A percentile compares a stretch with the other conserved stretches of the same genome.
Conservation (phyloP, 2,329 filamentous ascomycete genomes). For the Pezicula neosporulosa region DNA sequence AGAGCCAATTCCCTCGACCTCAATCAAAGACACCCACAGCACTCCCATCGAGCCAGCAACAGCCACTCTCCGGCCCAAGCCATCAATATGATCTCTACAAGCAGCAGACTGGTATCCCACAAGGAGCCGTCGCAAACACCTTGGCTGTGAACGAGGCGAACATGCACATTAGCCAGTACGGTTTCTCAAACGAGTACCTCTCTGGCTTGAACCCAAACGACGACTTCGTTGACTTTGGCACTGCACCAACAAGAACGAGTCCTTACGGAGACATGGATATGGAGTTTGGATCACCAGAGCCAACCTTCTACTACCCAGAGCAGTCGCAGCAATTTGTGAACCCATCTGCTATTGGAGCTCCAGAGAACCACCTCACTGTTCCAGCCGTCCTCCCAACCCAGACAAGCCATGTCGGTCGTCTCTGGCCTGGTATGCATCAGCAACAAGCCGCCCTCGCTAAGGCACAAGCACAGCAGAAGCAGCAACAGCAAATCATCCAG, state of each 20-base stretch:
- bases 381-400: conserved; percentile 43
- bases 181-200: conserved; percentile 40
- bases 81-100: conserved; percentile 95
- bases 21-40: conserved; percentile 49
- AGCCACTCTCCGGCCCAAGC: conserved; percentile 72
- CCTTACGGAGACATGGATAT: conserved; percentile 67
- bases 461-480: conserved; percentile 66
- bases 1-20: conserved; percentile 48
- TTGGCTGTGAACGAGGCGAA: conserved; percentile 69
- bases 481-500: conserved; percentile 58
- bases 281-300: conserved; percentile 59
- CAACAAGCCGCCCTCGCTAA: conserved; percentile 78
- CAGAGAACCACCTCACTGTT: conserved; percentile 50
- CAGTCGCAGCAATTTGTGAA: conserved; percentile 52
- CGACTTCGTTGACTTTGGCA: conserved; percentile 70
- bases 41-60: conserved; percentile 49
- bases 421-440: conserved; percentile 93
- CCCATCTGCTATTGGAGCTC: conserved; percentile 65
- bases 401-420: conserved; percentile 61
- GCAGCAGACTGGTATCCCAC: conserved; percentile 90
- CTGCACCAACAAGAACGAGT: conserved; percentile 57
- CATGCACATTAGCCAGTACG: conserved; percentile 43
- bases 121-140: conserved; percentile 76
- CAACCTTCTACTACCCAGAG: conserved; percentile 62
- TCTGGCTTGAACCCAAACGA: conserved; percentile 58